phyloP scores from a whole-genome alignment of 2,329 filamentous ascomycete genomes.

The Colletotrichum ledebouriae region DNA sequence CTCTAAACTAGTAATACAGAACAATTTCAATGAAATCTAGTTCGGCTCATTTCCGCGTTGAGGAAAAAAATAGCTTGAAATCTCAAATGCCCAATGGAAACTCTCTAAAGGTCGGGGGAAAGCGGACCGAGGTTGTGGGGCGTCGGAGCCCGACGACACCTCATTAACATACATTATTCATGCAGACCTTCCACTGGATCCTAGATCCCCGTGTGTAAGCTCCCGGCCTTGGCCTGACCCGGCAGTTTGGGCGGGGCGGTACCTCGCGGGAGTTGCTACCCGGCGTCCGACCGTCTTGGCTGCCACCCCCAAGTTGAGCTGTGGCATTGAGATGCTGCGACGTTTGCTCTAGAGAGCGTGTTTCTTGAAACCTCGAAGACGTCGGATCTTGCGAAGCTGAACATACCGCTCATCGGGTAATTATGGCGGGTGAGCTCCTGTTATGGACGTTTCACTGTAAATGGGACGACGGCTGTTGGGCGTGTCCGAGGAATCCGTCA shows the following conservation, averaged over 20 bases:
- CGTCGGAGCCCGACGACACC: background rate
- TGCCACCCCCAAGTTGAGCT: background rate
- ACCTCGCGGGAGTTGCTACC: slow-evolving; percentile 6
- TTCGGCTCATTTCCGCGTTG: slow-evolving; percentile 29
- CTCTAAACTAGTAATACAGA: slow-evolving; percentile 25
- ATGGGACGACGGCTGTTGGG: too few species aligned
- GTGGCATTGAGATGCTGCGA: background rate
- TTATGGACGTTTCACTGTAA: too few species aligned
- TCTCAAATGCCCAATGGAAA: background rate
- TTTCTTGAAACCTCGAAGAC: background rate
- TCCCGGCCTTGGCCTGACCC: slow-evolving; percentile 15
- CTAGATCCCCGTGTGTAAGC: background rate
- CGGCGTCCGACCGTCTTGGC: slow-evolving; percentile 22
- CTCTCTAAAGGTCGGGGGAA: background rate
- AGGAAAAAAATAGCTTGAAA: background rate
- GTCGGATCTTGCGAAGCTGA: background rate
- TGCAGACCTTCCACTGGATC: slow-evolving; percentile 4
- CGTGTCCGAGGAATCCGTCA: too few species aligned
- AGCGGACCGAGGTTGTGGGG: slow-evolving; percentile 22
- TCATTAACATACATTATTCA: background rate
- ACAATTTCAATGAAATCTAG: slow-evolving; percentile 5
- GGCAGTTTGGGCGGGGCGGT: slow-evolving; percentile 18
- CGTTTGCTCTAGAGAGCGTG: background rate
- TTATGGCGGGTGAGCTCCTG: too few species aligned
- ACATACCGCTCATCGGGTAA: background rate